Evolutionary conservation across 2,329 filamentous ascomycete species (phyloP), one percentile per base, ranked within the genome.

Genomic region (Fusarium setosum): DNA sequence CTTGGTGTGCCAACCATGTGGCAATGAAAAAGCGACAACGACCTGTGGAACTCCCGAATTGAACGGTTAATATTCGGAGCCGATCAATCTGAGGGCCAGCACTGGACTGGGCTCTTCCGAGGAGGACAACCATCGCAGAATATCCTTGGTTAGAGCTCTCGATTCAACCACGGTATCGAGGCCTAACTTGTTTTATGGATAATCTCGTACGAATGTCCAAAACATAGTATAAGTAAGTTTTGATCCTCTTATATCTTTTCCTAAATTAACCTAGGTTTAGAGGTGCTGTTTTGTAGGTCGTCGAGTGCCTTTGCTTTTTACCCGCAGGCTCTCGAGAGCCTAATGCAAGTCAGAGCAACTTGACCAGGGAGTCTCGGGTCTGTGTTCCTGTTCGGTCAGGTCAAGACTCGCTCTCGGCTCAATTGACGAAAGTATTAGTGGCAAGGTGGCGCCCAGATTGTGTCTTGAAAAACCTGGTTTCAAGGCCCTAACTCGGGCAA

Each of bases 381-480:
- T 64, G 15, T 31, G 48, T 60, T 64, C 61, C 56, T 68, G 35
- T 65, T 57, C 55, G 13, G 60, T 65, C 48, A 41, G 38, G 41
- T 58, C 31, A 50, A 57, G 29, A 31, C 15, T 61, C 41, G 26
- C 20, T 31, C 34, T 48, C 44, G 18, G 42, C 18, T n/a, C 31
- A 41, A 67, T 58, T 61, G 48, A 57, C 37, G 47, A 31, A 42
- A 29, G 38, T 38, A 24, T 52, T 58, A 48, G 65, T 65, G 61
- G 52, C 52, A 65, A 44, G 41, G 64, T 68, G 64, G 64, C 64
- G 45, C 41, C 47, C 32, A 32, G 13, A 48, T 48, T 31, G 34
- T 42, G 57, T 24, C 55, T 56, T 59, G 40, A 64, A 68, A 29
- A 68, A 67, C 60, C 53, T 68, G 64, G 45, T 68, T 65, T 32